Percentiles rank a stretch among this genome's conserved stretches.
These are phyloP conservation scores for Hyaloperonospora arabidopsidis DNA, from an alignment of 352 stramenopile genomes.

Conservation along the genomic window DNA sequence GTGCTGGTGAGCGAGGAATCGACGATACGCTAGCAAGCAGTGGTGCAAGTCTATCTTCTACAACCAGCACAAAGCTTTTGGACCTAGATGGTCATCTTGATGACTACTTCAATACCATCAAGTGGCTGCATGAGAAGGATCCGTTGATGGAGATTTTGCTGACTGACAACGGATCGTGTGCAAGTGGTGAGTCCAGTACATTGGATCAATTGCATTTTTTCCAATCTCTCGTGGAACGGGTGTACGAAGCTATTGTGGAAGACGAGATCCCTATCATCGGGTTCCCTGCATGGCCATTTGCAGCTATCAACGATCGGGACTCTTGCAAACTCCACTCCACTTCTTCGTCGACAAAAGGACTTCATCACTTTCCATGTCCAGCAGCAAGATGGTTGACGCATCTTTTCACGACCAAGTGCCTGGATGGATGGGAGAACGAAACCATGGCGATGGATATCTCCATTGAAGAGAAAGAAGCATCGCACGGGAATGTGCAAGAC, in stretches of 20 bases:
- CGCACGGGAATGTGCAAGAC: conserved; percentile 6
- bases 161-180: conserved; percentile 63
- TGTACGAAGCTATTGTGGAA: conserved; percentile 49
- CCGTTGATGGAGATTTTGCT: conserved; percentile 40
- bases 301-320: conserved; percentile 94
- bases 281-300: conserved; percentile 91
- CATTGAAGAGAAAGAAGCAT: conserved; percentile 9
- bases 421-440: conserved; percentile 25
- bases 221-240: conserved; percentile 42
- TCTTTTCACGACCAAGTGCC: conserved; percentile 51
- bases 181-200: conserved; percentile 42
- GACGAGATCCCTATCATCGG: conserved; percentile 72
- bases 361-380: conserved; percentile 30
- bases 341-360: conserved; percentile 14
- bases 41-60: conserved; percentile 32
- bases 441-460: conserved; percentile 4
- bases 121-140: conserved; percentile 57
- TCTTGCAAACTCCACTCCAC: conserved; percentile 50
- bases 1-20: conserved; percentile 41
- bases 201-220: conserved; percentile 57
- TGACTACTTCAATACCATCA: conserved; percentile 54
- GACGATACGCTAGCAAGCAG: conserved; percentile 47
- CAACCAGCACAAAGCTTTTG: background rate
- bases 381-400: conserved; percentile 54
- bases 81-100: conserved; percentile 26